These are phyloP conservation scores for Solanum chacoense DNA, from an alignment of 305 asterid species.

Conservation along the genomic window DNA sequence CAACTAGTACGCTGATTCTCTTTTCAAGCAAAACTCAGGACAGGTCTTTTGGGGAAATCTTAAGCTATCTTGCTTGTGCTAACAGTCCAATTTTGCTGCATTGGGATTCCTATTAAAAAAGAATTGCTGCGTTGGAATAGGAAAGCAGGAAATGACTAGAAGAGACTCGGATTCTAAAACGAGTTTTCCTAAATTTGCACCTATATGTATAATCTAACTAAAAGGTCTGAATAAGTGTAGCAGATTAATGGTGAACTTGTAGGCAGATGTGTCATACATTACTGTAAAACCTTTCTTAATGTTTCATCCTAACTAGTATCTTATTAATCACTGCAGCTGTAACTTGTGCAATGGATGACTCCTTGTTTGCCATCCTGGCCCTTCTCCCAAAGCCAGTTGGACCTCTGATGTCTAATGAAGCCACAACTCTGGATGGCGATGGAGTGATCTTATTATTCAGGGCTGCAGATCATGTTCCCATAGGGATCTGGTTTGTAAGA, in stretches of 20 bases:
- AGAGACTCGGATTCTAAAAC: background rate
- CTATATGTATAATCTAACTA: background rate
- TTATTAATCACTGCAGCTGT: conserved; percentile 43
- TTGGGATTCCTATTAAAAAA: background rate
- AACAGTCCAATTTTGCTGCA: background rate
- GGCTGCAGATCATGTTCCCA: conserved; percentile 58
- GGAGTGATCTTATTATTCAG: conserved; percentile 60
- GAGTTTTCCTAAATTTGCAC: background rate
- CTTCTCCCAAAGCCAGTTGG: conserved; percentile 24
- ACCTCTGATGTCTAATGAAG: conserved; percentile 14
- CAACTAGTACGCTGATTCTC: background rate
- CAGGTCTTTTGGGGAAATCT: background rate
- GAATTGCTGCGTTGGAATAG: background rate
- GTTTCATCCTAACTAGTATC: background rate
- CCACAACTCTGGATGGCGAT: conserved; percentile 22
- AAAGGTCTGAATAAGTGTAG: background rate
- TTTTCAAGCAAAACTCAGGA: background rate
- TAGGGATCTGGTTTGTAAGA: conserved; percentile 64
- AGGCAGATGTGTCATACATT: background rate
- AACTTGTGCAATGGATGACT: conserved; percentile 48
- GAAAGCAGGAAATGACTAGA: background rate
- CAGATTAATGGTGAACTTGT: background rate
- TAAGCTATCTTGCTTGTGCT: background rate
- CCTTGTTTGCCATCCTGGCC: conserved; percentile 71
- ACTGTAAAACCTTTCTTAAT: background rate